Evolutionary conservation across 202 grass and related monocot genomes (phyloP), one percentile per base, ranked within the genome.

Genomic region (Eragrostis tef): DNA sequence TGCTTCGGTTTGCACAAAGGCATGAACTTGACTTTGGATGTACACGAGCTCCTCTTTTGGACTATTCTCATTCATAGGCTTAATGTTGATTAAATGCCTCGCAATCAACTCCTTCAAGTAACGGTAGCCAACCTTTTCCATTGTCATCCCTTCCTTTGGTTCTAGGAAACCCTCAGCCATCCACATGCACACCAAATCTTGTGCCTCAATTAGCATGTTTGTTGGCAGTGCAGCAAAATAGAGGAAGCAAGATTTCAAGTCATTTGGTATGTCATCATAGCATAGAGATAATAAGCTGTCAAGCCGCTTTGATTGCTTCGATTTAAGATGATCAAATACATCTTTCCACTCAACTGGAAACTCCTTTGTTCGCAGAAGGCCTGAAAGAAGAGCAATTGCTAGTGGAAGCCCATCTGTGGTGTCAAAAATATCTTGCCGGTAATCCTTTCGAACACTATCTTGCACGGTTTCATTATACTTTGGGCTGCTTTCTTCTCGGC

Each of bases 1-100:
- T 52, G 88, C 79, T 64, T 90, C 88, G 72, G 27, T 13, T 11
- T 78, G 84, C 4, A 81, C n/a, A 47, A 89, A 85, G 6, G 53
- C 79, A 67, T 82, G 87, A 20, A 86, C 71, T 50, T 68, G 67
- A 17, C 22, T 52, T 50, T 86, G 87, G n/a, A 89, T 10, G 11
- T 11, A 8, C 0, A 89, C 56, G 3, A 0, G 7, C 52, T 58
- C n/a, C 0, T 64, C 68, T 27, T 21, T 15, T 8, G 64, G 63
- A 17, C 6, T 26, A 46, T 63, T 6, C 71, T 53, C 31, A 52
- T 70, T 34, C 58, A 63, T 73, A 48, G 59, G 14, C 45, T 68
- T 45, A 49, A 85, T 24, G 43, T 70, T 41, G 47, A 89, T 34
- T 44, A 89, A 13, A 66, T 69, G 67, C 52, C 85, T 87, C 2